Conservation (phyloP, 176 grass and related monocot species). For the Aegilops tauschii region DNA sequence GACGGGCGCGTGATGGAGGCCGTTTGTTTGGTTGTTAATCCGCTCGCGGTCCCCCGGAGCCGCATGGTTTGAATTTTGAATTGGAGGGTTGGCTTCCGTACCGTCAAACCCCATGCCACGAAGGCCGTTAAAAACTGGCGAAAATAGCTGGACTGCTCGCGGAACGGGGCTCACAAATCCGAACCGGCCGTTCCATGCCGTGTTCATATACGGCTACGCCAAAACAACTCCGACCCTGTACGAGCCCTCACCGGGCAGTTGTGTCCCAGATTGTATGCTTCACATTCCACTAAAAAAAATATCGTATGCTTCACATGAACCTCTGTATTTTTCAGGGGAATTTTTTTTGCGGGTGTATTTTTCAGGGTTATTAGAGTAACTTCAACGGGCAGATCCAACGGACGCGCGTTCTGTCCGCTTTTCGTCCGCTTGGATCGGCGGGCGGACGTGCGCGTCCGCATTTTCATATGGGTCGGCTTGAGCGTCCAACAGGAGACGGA, state of each 20-base stretch:
- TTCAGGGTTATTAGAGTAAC: too few species aligned
- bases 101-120: constrained; percentile 22
- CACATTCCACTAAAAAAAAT: too few species aligned
- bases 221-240: background rate
- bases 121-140: constrained; percentile 23
- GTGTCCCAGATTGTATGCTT: too few species aligned
- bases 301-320: too few species aligned
- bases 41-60: background rate
- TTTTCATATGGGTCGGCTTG: too few species aligned
- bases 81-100: constrained; percentile 15
- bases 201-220: background rate
- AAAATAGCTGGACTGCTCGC: background rate
- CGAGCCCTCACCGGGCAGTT: background rate
- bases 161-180: background rate
- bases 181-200: background rate
- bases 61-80: constrained; percentile 53
- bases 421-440: too few species aligned
- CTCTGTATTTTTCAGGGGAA: too few species aligned
- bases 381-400: too few species aligned
- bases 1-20: background rate
- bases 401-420: too few species aligned
- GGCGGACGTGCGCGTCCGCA: too few species aligned
- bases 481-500: too few species aligned
- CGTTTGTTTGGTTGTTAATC: constrained; percentile 35
- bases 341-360: too few species aligned